A percentile compares a stretch with the other conserved stretches of the same genome.
Conservation (phyloP, 2,329 filamentous ascomycete genomes). For the Plenodomus tracheiphilus region DNA sequence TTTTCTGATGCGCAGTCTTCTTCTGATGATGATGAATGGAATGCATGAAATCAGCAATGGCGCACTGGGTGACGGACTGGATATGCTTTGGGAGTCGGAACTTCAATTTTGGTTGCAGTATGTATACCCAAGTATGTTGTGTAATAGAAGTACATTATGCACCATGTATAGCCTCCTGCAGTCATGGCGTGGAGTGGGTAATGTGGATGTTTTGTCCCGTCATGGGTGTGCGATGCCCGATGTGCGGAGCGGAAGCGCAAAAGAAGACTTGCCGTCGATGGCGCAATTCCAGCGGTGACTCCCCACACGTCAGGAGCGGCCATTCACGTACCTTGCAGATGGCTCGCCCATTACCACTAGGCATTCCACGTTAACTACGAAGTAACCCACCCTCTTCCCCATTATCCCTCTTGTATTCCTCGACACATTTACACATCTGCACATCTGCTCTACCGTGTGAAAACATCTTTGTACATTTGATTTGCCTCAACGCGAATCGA, state of each 20-base stretch:
- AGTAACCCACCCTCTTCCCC: no score
- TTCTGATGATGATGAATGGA: neutral
- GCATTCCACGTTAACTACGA: no score
- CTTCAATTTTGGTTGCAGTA: slow-evolving; percentile 1
- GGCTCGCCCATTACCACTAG: no score
- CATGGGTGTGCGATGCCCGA: slow-evolving; percentile 23
- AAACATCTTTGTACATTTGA: slow-evolving; percentile 8
- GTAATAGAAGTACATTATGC: slow-evolving; percentile 1
- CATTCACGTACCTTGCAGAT: slow-evolving; percentile 28
- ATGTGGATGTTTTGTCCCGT: slow-evolving; percentile 13
- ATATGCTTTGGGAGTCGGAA: slow-evolving; percentile 5
- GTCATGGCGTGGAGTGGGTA: neutral
- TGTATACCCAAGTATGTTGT: slow-evolving; percentile 9
- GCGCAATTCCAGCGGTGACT: slow-evolving; percentile 43
- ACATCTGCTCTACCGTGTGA: no score
- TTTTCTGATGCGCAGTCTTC: no score
- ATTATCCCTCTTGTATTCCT: no score
- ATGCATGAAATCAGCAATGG: neutral
- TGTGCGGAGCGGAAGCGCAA: slow-evolving; percentile 18
- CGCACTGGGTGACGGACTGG: neutral
- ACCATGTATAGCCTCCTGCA: no score
- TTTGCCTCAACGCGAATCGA: slow-evolving; percentile 22
- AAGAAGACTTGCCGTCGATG: slow-evolving; percentile 17
- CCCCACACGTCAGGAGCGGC: slow-evolving; percentile 23
- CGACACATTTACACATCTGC: no score